A percentile compares a stretch with the other conserved stretches of the same genome.
These are phyloP conservation scores for Ustilago crameri DNA, from an alignment of 1,284 basidiomycete genomes.

Conservation along the genomic window DNA sequence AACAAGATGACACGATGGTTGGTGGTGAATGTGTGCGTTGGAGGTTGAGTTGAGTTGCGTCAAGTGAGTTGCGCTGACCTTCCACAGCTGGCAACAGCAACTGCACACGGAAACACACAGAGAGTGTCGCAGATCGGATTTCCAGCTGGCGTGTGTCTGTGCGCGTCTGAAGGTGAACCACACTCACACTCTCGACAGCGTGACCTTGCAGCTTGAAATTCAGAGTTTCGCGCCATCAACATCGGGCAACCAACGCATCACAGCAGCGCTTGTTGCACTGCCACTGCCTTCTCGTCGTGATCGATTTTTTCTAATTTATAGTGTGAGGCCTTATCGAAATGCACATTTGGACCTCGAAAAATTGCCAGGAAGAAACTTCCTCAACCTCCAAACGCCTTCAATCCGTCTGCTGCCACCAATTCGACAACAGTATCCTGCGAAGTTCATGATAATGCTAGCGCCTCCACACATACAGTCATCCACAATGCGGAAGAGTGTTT, in stretches of 20 bases:
- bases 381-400: too few species aligned
- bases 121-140: neutral
- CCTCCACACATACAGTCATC: too few species aligned
- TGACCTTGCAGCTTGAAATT: neutral
- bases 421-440: too few species aligned
- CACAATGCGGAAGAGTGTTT: constrained; percentile 15
- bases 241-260: neutral
- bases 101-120: neutral
- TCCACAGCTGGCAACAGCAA: constrained; percentile 9
- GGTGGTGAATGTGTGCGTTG: neutral
- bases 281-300: constrained; percentile 9
- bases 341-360: constrained; percentile 9
- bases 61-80: constrained; percentile 2
- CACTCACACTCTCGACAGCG: neutral
- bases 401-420: too few species aligned
- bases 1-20: too few species aligned
- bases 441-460: too few species aligned
- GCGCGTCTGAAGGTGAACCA: neutral
- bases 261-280: neutral
- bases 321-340: neutral
- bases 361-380: too few species aligned
- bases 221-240: neutral
- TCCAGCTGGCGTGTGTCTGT: neutral
- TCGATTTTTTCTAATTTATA: constrained; percentile 13
- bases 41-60: constrained; percentile 12